Percentiles rank a stretch among this genome's conserved stretches.
phyloP scores from a whole-genome alignment of 352 stramenopile species.

The Phytophthora pistaciae region DNA sequence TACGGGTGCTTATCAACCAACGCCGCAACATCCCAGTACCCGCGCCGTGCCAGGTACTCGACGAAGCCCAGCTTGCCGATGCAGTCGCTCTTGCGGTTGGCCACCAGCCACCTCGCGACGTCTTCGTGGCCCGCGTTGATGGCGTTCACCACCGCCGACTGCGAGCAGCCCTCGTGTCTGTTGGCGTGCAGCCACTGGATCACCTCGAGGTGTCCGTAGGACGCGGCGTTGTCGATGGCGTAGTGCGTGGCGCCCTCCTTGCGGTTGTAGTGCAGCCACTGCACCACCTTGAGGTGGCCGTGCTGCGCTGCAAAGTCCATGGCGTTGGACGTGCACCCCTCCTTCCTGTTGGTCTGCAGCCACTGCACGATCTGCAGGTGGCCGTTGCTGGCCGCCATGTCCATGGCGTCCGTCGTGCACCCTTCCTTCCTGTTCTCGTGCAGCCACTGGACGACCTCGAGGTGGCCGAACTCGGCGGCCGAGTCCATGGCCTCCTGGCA shows the following conservation, averaged over 20 bases:
- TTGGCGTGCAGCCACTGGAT: conserved; percentile 65
- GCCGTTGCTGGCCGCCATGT: conserved; percentile 67
- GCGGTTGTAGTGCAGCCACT: conserved; percentile 67
- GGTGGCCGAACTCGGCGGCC: conserved; percentile 68
- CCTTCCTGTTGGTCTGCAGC: conserved; percentile 61
- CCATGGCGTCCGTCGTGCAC: conserved; percentile 76
- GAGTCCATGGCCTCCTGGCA: conserved; percentile 71
- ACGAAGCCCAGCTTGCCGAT: conserved; percentile 42
- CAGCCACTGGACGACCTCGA: conserved; percentile 68
- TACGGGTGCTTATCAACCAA: conserved; percentile 47
- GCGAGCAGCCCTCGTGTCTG: conserved; percentile 71
- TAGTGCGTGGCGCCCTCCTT: conserved; percentile 60
- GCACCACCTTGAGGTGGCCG: conserved; percentile 64
- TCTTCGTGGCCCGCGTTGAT: conserved; percentile 59
- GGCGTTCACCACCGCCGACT: conserved; percentile 74
- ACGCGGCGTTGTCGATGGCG: conserved; percentile 70
- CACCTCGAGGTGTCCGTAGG: conserved; percentile 51
- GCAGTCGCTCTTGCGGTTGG: conserved; percentile 52
- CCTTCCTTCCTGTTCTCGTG: conserved; percentile 54
- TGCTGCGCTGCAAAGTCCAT: conserved; percentile 75
- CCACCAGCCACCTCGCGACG: conserved; percentile 65
- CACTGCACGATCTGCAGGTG: conserved; percentile 66
- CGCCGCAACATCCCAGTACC: conserved; percentile 37
- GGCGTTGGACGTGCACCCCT: conserved; percentile 66
- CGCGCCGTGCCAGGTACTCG: conserved; percentile 44